Conservation (phyloP, 768 basidiomycete species). For the Rickenella mellea region DNA sequence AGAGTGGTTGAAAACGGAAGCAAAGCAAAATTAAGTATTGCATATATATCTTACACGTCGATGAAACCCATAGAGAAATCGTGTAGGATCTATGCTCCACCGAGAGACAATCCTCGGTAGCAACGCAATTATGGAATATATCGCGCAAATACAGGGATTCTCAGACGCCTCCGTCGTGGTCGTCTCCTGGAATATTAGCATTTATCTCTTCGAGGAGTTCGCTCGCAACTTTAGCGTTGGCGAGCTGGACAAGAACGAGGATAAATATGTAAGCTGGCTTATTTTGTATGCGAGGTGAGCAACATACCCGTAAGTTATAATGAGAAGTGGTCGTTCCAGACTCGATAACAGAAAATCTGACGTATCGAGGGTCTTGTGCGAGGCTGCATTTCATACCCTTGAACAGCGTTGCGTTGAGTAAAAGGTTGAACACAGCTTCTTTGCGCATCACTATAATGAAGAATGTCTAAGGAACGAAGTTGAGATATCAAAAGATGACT, state of each 20-base stretch:
- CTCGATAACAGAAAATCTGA: conserved; percentile 69
- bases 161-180: conserved; percentile 1
- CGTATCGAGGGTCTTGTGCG: conserved; percentile 71
- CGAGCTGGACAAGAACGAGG: conserved; percentile 31
- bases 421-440: conserved; percentile 67
- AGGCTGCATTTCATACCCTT: conserved; percentile 64
- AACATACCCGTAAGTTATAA: conserved; percentile 65
- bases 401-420: conserved; percentile 72
- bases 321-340: conserved; percentile 42
- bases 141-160: too few relatives aligned
- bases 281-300: neutral
- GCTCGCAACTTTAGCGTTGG: conserved; percentile 60
- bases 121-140: too few relatives aligned
- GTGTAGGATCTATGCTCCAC: too few relatives aligned
- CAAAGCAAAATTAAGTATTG: too few relatives aligned
- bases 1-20: too few relatives aligned
- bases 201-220: conserved; percentile 53
- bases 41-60: too few relatives aligned
- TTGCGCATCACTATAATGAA: conserved; percentile 65
- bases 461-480: neutral
- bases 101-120: too few relatives aligned
- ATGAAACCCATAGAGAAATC: too few relatives aligned
- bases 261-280: neutral
- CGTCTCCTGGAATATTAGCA: conserved; percentile 26
- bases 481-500: conserved; percentile 12